Evolutionary conservation across 371 early-diverging fungal species (phyloP), one percentile per base, ranked within the genome.

Genomic region (Mortierella sp.): DNA sequence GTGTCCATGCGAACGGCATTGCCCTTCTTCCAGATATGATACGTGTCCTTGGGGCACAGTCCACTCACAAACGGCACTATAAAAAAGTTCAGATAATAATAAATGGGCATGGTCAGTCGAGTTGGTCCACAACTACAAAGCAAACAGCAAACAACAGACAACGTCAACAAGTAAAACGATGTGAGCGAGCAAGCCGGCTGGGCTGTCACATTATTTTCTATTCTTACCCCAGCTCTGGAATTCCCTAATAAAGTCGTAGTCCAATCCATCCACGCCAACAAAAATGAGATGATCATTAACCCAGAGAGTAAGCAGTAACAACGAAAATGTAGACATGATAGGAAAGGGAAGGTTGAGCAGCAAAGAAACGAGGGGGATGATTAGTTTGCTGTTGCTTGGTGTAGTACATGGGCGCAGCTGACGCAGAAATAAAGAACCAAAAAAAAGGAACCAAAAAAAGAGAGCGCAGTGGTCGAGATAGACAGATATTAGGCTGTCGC

Each of bases 1-100:
- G 83, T 82, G 52, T 82, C 83, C 83, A 82, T 82, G 66, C 83
- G 78, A 6, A 82, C 83, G 16, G 79, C 71, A 43, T 82, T 77
- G 71, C 83, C 83, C 53, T 78, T 82, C 67, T 82, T 82, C 83
- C 83, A 82, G 58, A 82, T 82, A 52, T 82, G 83, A 71, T 82
- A 82, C 10, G 83, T 82, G 40, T 82, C 83, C 31, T 82, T 78
- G 34, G 83, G 83, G 68, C 83, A 82, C n/a, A 82, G 75, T 53
- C 78, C 78, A 74, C 83, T 82, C 37, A 82, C 83, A 41, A 82
- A 82, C 0, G 83, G 83, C 24, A 82, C 83, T 82, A 61, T 44
- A 5, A 19, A 64, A 9, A 29, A 7, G 61, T 16, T 26, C 11
- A 45, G 66, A 63, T 9, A 43, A 44, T 11, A 61, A 6, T 19